Evolutionary conservation across 345 rosid species (phyloP).

Genomic region (Mangifera indica): DNA sequence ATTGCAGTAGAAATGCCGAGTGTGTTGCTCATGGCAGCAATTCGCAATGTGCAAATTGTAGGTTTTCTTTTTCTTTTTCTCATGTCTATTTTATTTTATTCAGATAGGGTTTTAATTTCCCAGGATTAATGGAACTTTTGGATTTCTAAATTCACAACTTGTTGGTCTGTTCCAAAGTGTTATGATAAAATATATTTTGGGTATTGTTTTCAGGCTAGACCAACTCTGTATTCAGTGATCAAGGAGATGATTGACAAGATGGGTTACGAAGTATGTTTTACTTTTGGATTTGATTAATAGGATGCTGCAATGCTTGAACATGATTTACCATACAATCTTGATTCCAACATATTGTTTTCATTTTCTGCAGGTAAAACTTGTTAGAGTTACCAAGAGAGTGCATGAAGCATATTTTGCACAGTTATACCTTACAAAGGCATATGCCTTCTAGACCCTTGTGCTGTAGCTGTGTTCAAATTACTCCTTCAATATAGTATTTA

Average conservation of each 20-base stretch:
- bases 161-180: not conserved
- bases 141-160: not conserved
- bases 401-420: conserved; percentile 91
- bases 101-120: conserved; percentile 9
- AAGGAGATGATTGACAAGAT: conserved; percentile 86
- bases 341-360: not conserved
- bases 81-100: not conserved
- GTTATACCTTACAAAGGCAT: conserved; percentile 77
- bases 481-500: conserved; percentile 1
- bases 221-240: conserved; percentile 90
- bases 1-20: conserved; percentile 98
- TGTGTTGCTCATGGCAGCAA: conserved; percentile 90
- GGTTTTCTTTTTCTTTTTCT: conserved; percentile 17
- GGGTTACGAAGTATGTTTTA: conserved; percentile 68
- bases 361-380: conserved; percentile 73
- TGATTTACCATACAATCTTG: not conserved
- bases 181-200: too few species aligned
- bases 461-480: conserved; percentile 5
- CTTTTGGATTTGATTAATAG: not conserved
- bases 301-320: not conserved
- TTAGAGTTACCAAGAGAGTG: conserved; percentile 89
- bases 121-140: conserved; percentile 4
- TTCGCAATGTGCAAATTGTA: conserved; percentile 86
- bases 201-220: conserved; percentile 67
- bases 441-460: not conserved